Evolutionary conservation across 1,284 basidiomycete species (phyloP), one percentile per base, ranked within the genome.

Genomic region (Leccinum insolens): DNA sequence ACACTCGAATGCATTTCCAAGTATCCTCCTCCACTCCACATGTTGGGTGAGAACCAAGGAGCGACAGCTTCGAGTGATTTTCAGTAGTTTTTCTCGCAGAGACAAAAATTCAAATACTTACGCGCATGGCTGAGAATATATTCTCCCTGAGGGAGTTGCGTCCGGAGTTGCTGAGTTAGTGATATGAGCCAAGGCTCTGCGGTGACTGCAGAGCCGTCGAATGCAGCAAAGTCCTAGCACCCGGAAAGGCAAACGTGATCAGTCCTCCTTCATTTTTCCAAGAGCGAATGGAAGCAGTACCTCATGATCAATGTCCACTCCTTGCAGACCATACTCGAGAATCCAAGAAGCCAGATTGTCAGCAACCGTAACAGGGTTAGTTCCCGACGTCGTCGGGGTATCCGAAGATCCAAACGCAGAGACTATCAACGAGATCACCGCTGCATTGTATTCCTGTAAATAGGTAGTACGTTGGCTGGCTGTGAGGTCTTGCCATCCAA

Each of bases 281-380:
- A 41, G 3, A 70, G 20, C 12, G 1, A 57, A 22, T 20, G 1
- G 22, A 17, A 55, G 3, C 12, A 41, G 39, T 60, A 81, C 84
- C 72, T 86, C 86, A 67, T 85, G 86, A 73, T 88, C 87, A 59
- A 89, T 78, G 63, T 88, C 87, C 41, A 88, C 78, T 44, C 87
- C 88, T 66, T 87, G 86, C 22, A 89, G 73, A 44, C 80, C 79
- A 73, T 82, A 85, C 65, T 84, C 63, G 69, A 80, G 81, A 49
- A 86, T 82, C 81, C 81, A 87, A 0, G 79, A 76, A 7, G 85
- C 83, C 73, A 86, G 76, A 4, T 78, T 80, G 67, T 85, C 79
- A 0, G 86, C 85, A 7, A 80, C 76, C 1, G 69, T 72, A 7
- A 77, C 70, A 1, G 84, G 74, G 66, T 86, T 76, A 4, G 76